phyloP scores from a whole-genome alignment of 768 basidiomycete genomes.

The Xerocomus brunneocitrinus region DNA sequence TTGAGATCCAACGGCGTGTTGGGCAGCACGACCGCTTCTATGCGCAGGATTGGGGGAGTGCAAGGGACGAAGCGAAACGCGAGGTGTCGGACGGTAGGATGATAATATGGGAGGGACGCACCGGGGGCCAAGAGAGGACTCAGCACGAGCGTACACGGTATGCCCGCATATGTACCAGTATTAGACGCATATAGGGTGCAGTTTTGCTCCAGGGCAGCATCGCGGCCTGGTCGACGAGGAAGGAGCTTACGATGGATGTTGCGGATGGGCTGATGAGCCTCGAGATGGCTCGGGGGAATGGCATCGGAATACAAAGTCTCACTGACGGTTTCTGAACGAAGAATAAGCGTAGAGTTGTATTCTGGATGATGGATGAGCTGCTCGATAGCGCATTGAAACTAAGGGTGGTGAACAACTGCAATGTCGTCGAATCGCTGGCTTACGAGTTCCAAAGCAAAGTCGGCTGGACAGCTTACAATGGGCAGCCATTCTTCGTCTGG shows the following conservation, averaged over 20 bases:
- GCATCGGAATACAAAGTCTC: conserved; percentile 20
- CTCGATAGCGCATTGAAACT: conserved; percentile 72
- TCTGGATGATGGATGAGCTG: conserved; percentile 87
- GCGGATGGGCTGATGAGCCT: conserved; percentile 39
- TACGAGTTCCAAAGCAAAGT: conserved; percentile 43
- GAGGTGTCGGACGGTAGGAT: conserved; percentile 75
- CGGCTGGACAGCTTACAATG: conserved; percentile 38
- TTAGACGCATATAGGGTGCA: conserved; percentile 62
- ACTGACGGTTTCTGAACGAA: conserved; percentile 70
- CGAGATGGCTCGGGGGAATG: conserved; percentile 18
- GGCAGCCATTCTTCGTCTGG: conserved; percentile 26
- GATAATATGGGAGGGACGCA: conserved; percentile 75
- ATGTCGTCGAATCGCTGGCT: conserved; percentile 8
- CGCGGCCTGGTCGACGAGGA: conserved; percentile 74
- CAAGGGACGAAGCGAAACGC: conserved; percentile 68
- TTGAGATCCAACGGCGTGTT: conserved; percentile 43
- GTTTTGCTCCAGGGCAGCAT: conserved; percentile 67
- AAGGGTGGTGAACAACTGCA: not conserved
- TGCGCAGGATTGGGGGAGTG: conserved; percentile 20
- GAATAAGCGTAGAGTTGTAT: conserved; percentile 86
- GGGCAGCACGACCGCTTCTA: conserved; percentile 36
- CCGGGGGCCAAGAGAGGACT: conserved; percentile 51
- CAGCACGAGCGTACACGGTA: conserved; percentile 44
- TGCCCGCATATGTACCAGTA: conserved; percentile 17
- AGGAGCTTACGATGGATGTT: conserved; percentile 66